Percentiles rank a stretch among this genome's conserved stretches.
phyloP scores from a whole-genome alignment of 495 filamentous ascomycete genomes.

The Penicillium turbatum region DNA sequence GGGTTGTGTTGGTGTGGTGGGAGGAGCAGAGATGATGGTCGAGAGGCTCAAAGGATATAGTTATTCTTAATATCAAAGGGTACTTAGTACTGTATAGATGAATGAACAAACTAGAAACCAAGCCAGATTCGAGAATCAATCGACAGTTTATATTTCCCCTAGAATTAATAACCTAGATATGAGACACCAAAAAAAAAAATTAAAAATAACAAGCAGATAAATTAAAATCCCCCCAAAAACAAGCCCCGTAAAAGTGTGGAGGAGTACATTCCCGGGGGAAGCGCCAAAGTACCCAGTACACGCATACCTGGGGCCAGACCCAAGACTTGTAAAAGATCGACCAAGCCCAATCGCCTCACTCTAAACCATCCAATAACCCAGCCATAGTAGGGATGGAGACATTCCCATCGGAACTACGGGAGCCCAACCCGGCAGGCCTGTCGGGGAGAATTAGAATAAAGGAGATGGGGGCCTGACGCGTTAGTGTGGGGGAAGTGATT shows the following conservation, averaged over 20 bases:
- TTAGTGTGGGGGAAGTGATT: slow-evolving; percentile 13
- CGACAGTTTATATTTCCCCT: slow-evolving; percentile 1
- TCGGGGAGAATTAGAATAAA: slow-evolving; percentile 1
- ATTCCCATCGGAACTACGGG: slow-evolving; percentile 8
- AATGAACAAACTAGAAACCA: neutral
- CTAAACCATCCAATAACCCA: slow-evolving; percentile 13
- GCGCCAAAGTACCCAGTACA: slow-evolving; percentile 2
- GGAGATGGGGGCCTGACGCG: slow-evolving; percentile 12
- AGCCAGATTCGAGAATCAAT: neutral
- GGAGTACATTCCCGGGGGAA: slow-evolving; percentile 8
- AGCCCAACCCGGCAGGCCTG: slow-evolving; percentile 9
- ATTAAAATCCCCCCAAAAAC: neutral
- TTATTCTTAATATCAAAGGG: neutral
- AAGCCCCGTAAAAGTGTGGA: slow-evolving; percentile 7
- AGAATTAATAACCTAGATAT: neutral
- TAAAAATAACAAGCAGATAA: neutral
- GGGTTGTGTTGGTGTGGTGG: neutral
- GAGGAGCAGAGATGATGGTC: neutral
- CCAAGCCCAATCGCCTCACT: slow-evolving; percentile 25
- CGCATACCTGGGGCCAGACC: slow-evolving; percentile 3
- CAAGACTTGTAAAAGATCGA: slow-evolving; percentile 9
- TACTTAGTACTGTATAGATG: neutral
- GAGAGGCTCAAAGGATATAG: neutral
- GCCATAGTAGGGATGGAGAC: slow-evolving; percentile 9
- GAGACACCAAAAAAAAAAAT: slow-evolving; percentile 1